A percentile compares a stretch with the other conserved stretches of the same genome.
phyloP scores from a whole-genome alignment of 371 early-diverging fungal species.

The Chytridium lagenaria region DNA sequence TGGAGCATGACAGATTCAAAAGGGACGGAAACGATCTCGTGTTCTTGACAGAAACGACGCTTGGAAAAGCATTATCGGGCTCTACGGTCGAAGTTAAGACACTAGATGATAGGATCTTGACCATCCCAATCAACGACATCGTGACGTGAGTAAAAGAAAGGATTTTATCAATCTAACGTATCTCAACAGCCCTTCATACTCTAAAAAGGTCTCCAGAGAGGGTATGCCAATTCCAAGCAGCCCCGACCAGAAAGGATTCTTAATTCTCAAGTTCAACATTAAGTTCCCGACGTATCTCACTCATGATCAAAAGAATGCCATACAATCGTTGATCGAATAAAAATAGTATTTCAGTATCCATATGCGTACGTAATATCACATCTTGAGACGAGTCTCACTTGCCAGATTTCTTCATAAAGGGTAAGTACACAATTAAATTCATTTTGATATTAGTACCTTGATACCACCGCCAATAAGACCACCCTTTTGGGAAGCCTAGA shows the following conservation, averaged over 20 bases:
- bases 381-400: constrained; percentile 7
- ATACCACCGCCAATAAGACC: constrained; percentile 17
- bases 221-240: constrained; percentile 57
- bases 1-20: constrained; percentile 51
- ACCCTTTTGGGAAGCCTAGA: constrained; percentile 12
- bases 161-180: background rate
- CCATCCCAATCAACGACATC: constrained; percentile 57
- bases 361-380: too few relatives aligned
- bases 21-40: constrained; percentile 58
- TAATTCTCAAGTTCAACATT: constrained; percentile 53
- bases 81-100: constrained; percentile 48
- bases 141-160: constrained; percentile 43
- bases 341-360: background rate
- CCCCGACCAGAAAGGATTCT: constrained; percentile 43
- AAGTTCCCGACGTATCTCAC: constrained; percentile 55
- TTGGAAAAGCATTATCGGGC: constrained; percentile 57
- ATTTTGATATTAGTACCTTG: background rate
- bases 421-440: background rate
- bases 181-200: constrained; percentile 48
- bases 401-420: constrained; percentile 6
- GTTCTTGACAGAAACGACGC: constrained; percentile 40
- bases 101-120: constrained; percentile 54
- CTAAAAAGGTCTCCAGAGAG: constrained; percentile 51
- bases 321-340: constrained; percentile 41
- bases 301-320: constrained; percentile 51